Base-by-base conservation (phyloP, 192 early-diverging fungal genomes). In the Funneliformis mosseae region DNA sequence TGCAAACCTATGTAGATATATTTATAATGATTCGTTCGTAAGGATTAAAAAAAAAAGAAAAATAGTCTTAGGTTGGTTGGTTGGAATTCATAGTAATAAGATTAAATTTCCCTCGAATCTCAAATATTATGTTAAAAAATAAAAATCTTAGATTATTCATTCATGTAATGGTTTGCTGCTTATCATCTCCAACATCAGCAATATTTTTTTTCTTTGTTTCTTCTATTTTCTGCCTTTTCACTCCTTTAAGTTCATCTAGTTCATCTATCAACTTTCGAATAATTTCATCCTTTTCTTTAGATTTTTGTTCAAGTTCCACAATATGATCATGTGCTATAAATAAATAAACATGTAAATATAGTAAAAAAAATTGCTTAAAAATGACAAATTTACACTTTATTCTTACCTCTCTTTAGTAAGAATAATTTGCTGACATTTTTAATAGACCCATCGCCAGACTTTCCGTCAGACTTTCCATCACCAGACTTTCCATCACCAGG, bases 341-440 rank as follows among this genome's bases (percentile, higher is more conserved):
- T 18, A 59, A 74, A 74, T 28, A 74, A 50, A 55, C 14, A 28
- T 11, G 39, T 48, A 5, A 59, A 75, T 14, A 75, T 9, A 27
- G 33, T 59, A 59, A 18, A 7, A 6, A 59, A 18, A 7, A 6
- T 21, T 55, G 5, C 16, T 55, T 14, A 55, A 38, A 21, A 28
- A 74, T 55, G 23, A 18, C 28, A 11, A 66, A 27, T 1, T 16
- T 77, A 48, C 1, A 28, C 5, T 74, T 21, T n/a, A n/a, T 5
- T 16, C 63, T 68, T 38, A 78, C 77, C 77, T 78, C 66, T 67
- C 33, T 78, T 78, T 59, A 78, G 41, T 59, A 78, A 50, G 43
- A 78, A 78, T 25, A 78, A 48, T 23, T 78, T 78, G 25, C 60
- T 64, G 38, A 78, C 77, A 43, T 78, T 78, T 23, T 78, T 78